Evolutionary conservation across 2,329 filamentous ascomycete species (phyloP).

Genomic region (Pseudogymnoascus sp.): DNA sequence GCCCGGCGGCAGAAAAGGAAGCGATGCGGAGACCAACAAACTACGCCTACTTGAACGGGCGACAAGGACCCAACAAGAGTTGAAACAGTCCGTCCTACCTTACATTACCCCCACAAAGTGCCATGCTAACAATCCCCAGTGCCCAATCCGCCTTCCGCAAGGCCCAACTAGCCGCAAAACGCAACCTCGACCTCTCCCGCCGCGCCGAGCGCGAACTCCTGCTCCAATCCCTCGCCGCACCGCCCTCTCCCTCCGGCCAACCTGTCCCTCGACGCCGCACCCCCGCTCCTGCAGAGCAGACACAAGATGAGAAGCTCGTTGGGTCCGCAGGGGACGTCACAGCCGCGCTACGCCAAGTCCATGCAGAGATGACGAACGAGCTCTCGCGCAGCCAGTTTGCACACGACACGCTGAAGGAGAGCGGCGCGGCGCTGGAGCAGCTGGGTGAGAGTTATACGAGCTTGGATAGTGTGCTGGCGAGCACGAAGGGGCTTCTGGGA

Average conservation of each 20-base stretch:
- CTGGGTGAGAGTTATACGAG: constrained; percentile 75
- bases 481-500: constrained; percentile 66
- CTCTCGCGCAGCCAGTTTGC: constrained; percentile 83
- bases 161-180: constrained; percentile 73
- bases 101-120: neutral
- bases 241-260: constrained; percentile 25
- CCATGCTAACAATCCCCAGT: constrained; percentile 28
- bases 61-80: constrained; percentile 59
- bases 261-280: constrained; percentile 32
- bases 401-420: constrained; percentile 78
- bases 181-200: constrained; percentile 65
- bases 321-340: constrained; percentile 80
- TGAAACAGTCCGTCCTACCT: constrained; percentile 53
- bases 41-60: constrained; percentile 60
- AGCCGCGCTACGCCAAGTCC: constrained; percentile 71
- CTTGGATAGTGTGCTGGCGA: constrained; percentile 69
- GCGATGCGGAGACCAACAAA: constrained; percentile 53
- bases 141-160: constrained; percentile 66
- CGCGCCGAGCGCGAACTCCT: constrained; percentile 70
- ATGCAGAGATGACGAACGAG: constrained; percentile 78
- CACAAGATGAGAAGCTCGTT: constrained; percentile 63
- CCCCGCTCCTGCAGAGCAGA: constrained; percentile 23
- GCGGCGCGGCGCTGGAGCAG: constrained; percentile 71
- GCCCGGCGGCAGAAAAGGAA: constrained; percentile 42
- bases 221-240: constrained; percentile 55